phyloP scores from a whole-genome alignment of 2,329 filamentous ascomycete species.

The Aspergillus sp. region DNA sequence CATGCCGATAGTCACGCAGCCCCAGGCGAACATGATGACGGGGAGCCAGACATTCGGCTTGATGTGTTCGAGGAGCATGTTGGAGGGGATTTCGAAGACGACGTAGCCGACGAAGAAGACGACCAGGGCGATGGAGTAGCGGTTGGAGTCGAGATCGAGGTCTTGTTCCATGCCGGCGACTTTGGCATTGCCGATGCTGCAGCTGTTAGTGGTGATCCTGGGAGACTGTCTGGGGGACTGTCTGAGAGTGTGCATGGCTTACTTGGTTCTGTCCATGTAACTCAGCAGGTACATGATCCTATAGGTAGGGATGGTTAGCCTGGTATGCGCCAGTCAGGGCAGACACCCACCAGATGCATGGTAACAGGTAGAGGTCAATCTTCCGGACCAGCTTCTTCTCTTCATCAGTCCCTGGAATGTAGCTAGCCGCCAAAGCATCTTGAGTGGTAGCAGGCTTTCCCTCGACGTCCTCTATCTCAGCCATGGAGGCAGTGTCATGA shows the following conservation, averaged over 20 bases:
- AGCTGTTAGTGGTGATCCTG: neutral
- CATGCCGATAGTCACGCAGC: neutral
- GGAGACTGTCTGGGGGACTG: too few species aligned
- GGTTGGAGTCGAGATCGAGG: neutral
- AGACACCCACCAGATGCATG: neutral
- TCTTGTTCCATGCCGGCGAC: constrained; percentile 2
- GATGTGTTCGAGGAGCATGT: constrained; percentile 1
- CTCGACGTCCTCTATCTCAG: constrained; percentile 1
- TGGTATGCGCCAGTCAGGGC: neutral
- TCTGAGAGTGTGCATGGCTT: neutral
- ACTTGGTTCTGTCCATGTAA: constrained; percentile 6
- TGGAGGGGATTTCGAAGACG: neutral
- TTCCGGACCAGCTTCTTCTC: constrained; percentile 1
- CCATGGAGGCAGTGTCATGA: neutral
- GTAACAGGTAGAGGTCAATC: neutral
- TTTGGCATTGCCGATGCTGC: constrained; percentile 3
- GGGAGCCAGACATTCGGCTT: neutral
- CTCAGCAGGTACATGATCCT: constrained; percentile 1
- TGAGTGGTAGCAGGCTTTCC: neutral
- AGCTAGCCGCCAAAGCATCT: neutral
- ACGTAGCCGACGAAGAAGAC: constrained; percentile 4
- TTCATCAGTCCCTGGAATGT: neutral
- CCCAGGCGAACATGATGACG: constrained; percentile 1
- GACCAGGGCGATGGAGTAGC: neutral
- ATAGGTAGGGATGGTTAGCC: neutral